A percentile compares a stretch with the other conserved stretches of the same genome.
Evolutionary conservation across 108 stramenopile genomes (phyloP).

Genomic region (Craspedostauros australis): DNA sequence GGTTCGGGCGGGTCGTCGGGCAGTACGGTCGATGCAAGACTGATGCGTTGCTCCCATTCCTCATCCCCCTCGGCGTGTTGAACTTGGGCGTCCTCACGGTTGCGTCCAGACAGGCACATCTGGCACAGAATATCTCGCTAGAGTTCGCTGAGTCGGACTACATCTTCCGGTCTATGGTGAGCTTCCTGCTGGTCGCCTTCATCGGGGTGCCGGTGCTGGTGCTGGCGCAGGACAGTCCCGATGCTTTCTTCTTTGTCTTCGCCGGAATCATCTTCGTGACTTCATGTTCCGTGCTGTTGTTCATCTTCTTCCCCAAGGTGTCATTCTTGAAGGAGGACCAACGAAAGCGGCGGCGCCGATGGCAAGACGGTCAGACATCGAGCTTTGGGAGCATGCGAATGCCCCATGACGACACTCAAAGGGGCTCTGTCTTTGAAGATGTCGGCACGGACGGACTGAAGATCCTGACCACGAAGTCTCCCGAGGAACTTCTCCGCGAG

Average conservation of each 20-base stretch:
- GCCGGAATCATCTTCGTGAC: conserved; percentile 19
- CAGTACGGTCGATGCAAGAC: conserved; percentile 17
- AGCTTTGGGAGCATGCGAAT: too few relatives aligned
- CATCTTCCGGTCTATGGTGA: conserved; percentile 12
- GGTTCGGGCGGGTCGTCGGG: background rate
- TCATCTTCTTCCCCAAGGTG: conserved; percentile 24
- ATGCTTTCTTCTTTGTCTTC: conserved; percentile 15
- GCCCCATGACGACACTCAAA: too few relatives aligned
- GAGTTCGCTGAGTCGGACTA: conserved; percentile 25
- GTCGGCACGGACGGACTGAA: conserved; percentile 10
- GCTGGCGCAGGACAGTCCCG: conserved; percentile 12
- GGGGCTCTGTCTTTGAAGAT: too few relatives aligned
- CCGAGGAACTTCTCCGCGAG: conserved; percentile 3
- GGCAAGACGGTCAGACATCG: background rate
- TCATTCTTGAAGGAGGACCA: background rate
- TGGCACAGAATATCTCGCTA: conserved; percentile 20
- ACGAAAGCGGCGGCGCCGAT: background rate
- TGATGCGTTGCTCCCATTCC: conserved; percentile 6
- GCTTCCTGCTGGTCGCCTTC: conserved; percentile 1
- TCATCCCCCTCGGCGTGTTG: conserved; percentile 19
- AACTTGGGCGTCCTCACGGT: conserved; percentile 26
- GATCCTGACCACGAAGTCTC: conserved; percentile 4
- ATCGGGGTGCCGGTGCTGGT: conserved; percentile 9
- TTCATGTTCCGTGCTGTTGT: background rate
- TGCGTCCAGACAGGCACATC: conserved; percentile 31